Conservation (phyloP, 2,329 filamentous ascomycete species). For the Talaromyces sp. region DNA sequence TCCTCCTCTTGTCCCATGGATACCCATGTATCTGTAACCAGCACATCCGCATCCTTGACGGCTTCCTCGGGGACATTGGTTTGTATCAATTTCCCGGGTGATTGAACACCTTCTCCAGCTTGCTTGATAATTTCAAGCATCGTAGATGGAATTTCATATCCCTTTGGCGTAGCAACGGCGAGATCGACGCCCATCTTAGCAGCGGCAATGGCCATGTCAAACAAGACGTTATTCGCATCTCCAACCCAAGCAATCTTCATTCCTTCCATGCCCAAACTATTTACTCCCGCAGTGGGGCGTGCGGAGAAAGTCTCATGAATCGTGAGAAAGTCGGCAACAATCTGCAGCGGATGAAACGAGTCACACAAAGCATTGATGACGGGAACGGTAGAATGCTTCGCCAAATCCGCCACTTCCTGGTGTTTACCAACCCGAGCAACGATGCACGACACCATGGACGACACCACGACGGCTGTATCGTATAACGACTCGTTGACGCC, state of each 20-base stretch:
- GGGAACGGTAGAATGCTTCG: slow-evolving; percentile 70
- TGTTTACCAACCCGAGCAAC: slow-evolving; percentile 75
- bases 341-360: slow-evolving; percentile 90
- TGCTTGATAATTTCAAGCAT: slow-evolving; percentile 72
- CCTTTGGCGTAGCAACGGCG: slow-evolving; percentile 78
- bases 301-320: slow-evolving; percentile 73
- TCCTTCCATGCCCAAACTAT: slow-evolving; percentile 67
- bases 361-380: slow-evolving; percentile 87
- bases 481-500: slow-evolving; percentile 92
- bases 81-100: slow-evolving; percentile 66
- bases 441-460: slow-evolving; percentile 85
- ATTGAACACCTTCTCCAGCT: slow-evolving; percentile 55
- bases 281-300: slow-evolving; percentile 31
- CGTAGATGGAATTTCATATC: slow-evolving; percentile 72
- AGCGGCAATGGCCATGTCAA: slow-evolving; percentile 83
- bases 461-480: slow-evolving; percentile 87
- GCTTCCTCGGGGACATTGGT: slow-evolving; percentile 79
- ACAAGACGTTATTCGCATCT: slow-evolving; percentile 95
- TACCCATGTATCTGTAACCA: slow-evolving; percentile 97
- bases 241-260: slow-evolving; percentile 95
- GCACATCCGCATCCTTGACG: slow-evolving; percentile 77
- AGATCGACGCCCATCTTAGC: slow-evolving; percentile 84
- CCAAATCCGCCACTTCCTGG: slow-evolving; percentile 67
- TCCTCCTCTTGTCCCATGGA: slow-evolving; percentile 97
- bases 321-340: slow-evolving; percentile 89